phyloP scores from a whole-genome alignment of 192 early-diverging fungal species.

The Entomortierella parvispora region DNA sequence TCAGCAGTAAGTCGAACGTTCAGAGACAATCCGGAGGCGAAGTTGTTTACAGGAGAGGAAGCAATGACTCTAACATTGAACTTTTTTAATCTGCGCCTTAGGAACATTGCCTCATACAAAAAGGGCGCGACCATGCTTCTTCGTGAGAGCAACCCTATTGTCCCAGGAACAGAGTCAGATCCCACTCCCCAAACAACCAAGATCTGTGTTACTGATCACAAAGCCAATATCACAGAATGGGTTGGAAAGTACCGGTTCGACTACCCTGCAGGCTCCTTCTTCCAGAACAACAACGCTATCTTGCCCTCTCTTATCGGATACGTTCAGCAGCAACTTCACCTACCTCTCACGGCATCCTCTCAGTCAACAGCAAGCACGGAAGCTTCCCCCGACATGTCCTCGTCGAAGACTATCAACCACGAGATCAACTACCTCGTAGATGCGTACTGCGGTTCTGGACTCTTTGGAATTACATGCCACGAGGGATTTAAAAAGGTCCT shows the following conservation, averaged over 20 bases:
- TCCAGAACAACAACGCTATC: conserved; percentile 76
- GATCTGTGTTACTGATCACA: conserved; percentile 63
- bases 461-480: conserved; percentile 74
- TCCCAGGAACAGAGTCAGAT: conserved; percentile 30
- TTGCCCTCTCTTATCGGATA: conserved; percentile 68
- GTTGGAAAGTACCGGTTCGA: conserved; percentile 67
- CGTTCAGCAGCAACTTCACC: conserved; percentile 68
- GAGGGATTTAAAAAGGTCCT: conserved; percentile 68
- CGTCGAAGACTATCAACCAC: conserved; percentile 22
- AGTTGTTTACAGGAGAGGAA: too few species aligned
- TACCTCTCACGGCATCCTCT: conserved; percentile 25
- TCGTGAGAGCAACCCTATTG: conserved; percentile 63
- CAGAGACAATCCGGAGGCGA: neutral
- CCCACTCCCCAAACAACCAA: conserved; percentile 50
- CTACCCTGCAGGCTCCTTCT: conserved; percentile 73
- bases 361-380: neutral
- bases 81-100: conserved; percentile 5
- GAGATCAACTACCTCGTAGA: conserved; percentile 67
- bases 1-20: conserved; percentile 33
- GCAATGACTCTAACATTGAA: too few species aligned
- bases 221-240: conserved; percentile 64
- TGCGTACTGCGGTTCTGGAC: conserved; percentile 78
- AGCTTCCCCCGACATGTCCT: neutral
- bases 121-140: conserved; percentile 68
- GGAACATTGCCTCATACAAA: conserved; percentile 63